Evolutionary conservation across 1,284 basidiomycete species (phyloP).

Genomic region (Ceratobasidium sp.): DNA sequence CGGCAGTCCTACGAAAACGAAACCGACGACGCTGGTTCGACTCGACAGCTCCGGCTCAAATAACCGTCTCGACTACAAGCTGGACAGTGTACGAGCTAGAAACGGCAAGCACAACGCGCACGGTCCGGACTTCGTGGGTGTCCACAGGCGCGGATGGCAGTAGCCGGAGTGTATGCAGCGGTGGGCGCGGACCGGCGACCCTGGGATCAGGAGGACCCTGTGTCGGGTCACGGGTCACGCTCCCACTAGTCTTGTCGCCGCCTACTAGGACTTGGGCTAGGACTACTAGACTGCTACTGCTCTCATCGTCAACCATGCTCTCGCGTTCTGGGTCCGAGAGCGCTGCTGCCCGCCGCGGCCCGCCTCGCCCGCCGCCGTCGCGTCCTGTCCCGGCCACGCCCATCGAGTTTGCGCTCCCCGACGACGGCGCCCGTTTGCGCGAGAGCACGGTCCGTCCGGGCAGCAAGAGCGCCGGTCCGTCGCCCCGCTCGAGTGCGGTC

Average conservation of each 20-base stretch:
- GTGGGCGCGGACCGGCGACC: slow-evolving; percentile 23
- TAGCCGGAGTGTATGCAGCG: background rate
- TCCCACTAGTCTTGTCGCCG: background rate
- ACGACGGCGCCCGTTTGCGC: slow-evolving; percentile 11
- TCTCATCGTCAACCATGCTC: slow-evolving; percentile 11
- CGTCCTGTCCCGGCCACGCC: slow-evolving; percentile 32
- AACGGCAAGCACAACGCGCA: no score
- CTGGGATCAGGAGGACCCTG: slow-evolving; percentile 17
- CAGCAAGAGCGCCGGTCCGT: slow-evolving; percentile 15
- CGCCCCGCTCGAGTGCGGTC: slow-evolving; percentile 15
- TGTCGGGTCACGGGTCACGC: slow-evolving; percentile 36
- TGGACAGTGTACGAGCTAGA: no score
- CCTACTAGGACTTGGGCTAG: background rate
- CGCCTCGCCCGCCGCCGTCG: slow-evolving; percentile 37
- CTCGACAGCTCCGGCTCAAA: no score
- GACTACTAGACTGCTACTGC: background rate
- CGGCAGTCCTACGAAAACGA: no score
- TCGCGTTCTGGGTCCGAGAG: slow-evolving; percentile 29
- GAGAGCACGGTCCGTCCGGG: slow-evolving; percentile 23
- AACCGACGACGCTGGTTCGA: no score
- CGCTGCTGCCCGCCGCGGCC: slow-evolving; percentile 12
- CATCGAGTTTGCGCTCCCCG: slow-evolving; percentile 19
- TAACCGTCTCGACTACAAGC: no score
- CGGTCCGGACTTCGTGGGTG: no score
- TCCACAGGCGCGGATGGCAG: no score